Evolutionary conservation across 139 green algal species (phyloP).

Genomic region (Monoraphidium neglectum): DNA sequence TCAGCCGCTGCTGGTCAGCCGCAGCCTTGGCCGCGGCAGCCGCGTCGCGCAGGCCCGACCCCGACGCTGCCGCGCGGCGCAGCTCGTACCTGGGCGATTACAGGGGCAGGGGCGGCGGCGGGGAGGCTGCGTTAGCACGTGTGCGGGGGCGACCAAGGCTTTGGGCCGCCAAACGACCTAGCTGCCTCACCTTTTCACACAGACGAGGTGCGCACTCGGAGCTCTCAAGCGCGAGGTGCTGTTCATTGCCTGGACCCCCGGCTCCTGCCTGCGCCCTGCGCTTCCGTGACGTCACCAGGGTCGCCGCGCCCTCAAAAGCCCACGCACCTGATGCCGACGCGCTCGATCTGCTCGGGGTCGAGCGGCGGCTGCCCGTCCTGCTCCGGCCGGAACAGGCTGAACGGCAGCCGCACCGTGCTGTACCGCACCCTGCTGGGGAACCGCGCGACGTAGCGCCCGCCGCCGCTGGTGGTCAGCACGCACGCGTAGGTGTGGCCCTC

Average conservation of each 20-base stretch:
- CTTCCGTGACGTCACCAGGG: no score
- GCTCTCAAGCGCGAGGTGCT: no score
- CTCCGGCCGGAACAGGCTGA: conserved; percentile 77
- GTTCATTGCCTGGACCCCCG: no score
- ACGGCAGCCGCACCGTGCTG: conserved; percentile 82
- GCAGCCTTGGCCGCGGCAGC: conserved; percentile 7
- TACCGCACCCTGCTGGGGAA: conserved; percentile 72
- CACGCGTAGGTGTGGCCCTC: conserved; percentile 88
- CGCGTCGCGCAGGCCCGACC: not conserved
- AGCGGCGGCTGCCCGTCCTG: conserved; percentile 40
- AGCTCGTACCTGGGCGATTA: not conserved
- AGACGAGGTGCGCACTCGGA: no score
- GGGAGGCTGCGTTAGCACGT: no score
- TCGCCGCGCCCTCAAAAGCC: not conserved
- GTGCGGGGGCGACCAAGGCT: no score
- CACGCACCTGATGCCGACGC: conserved; percentile 40
- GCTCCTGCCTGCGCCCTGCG: no score
- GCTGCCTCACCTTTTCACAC: no score
- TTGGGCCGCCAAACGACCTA: no score
- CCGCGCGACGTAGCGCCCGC: conserved; percentile 50
- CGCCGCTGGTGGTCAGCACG: conserved; percentile 51
- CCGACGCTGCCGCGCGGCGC: not conserved
- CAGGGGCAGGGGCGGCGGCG: not conserved
- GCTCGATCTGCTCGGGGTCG: conserved; percentile 29
- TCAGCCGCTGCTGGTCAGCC: not conserved